Conservation (phyloP, 345 rosid species). For the Acer campestre region DNA sequence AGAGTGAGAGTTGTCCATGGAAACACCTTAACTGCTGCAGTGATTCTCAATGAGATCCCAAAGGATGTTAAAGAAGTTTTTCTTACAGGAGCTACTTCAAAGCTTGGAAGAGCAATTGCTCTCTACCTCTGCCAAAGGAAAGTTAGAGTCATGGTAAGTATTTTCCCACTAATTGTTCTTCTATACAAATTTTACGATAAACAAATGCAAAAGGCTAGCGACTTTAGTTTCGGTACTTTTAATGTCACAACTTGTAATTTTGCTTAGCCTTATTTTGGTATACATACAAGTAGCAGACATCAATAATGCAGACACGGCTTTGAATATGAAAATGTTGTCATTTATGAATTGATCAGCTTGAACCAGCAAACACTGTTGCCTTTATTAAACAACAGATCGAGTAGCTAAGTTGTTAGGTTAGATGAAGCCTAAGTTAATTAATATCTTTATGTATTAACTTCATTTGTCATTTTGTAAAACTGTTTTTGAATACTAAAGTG, state of each 20-base stretch:
- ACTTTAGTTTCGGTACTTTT: neutral
- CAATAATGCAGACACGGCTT: neutral
- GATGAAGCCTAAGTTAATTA: neutral
- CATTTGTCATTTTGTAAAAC: too few relatives aligned
- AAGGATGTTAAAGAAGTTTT: slow-evolving; percentile 80
- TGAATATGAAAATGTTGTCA: too few relatives aligned
- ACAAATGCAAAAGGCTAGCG: too few relatives aligned
- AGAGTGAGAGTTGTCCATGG: slow-evolving; percentile 95
- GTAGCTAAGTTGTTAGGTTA: neutral
- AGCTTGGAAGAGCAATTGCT: slow-evolving; percentile 96
- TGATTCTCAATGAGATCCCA: slow-evolving; percentile 78
- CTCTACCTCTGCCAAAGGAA: slow-evolving; percentile 82
- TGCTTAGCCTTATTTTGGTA: neutral
- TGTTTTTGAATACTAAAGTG: neutral
- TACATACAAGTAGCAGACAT: neutral
- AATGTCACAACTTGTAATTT: neutral
- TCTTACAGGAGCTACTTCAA: slow-evolving; percentile 96
- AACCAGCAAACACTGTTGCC: neutral
- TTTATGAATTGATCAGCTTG: too few relatives aligned
- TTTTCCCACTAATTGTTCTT: neutral
- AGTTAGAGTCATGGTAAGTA: slow-evolving; percentile 85
- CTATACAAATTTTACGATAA: too few relatives aligned
- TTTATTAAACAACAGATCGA: neutral
- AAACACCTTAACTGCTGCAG: slow-evolving; percentile 96
- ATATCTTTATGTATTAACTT: neutral